Base-by-base conservation (phyloP, 768 basidiomycete species). In the Royoungia palumana region DNA sequence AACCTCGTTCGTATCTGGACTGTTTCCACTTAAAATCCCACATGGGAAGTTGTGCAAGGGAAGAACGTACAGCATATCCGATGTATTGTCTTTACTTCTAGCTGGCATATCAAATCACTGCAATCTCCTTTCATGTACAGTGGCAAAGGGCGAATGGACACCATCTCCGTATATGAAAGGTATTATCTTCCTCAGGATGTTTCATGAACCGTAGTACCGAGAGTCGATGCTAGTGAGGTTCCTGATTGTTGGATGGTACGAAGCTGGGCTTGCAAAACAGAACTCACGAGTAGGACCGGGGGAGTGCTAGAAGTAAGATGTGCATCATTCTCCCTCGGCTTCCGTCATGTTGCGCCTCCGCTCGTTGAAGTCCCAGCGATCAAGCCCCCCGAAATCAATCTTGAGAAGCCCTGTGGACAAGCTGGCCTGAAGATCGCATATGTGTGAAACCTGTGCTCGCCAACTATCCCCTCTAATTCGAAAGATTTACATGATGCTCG, bases 1-100 rank as follows among this genome's bases (percentile, higher is more conserved):
- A 87, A 95, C 76, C 79, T 82, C 57, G 85, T 96, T 68, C 88
- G 92, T 58, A 89, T 93, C 69, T 94, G 89, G 91, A 86, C 83
- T 62, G 91, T 94, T 57, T 79, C 78, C 49, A 65, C 74, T 64
- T 78, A 70, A 66, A 66, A 63, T 50, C 45, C 41, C 51, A 44
- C 28, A 8, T 11, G 46, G 59, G 59, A 63, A 57, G 45, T 50
- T 46, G 48, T 55, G 34, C 50, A 49, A 50, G 51, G 43, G 41
- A 49, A 57, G 47, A 49, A 42, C 43, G 44, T 34, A 38, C 44
- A 43, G 46, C 41, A 46, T 42, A 49, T 64, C 41, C 43, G 40
- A 45, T 61, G 54, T 58, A 63, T 57, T 37, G 34, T 69, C 54
- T 58, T 54, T 58, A 58, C 56, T 48, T 44, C 30, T 63, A 52